A percentile compares a stretch with the other conserved stretches of the same genome.
Conservation (phyloP, 495 filamentous ascomycete species). For the Penicillium tannophilum region DNA sequence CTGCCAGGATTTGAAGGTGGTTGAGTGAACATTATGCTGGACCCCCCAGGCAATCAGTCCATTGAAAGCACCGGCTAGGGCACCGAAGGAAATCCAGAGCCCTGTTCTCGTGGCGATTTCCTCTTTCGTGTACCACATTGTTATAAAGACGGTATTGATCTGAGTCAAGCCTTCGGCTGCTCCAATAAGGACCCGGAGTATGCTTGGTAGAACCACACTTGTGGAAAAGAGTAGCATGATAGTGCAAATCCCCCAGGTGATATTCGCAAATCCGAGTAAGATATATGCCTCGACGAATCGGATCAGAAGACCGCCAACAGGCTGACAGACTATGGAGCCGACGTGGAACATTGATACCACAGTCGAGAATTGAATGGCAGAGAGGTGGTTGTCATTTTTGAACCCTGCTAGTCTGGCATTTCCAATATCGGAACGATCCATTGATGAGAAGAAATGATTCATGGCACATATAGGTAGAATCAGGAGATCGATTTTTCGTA, state of each 20-base stretch:
- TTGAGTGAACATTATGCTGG: background rate
- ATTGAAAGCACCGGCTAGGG: background rate
- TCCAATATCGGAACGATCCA: constrained; percentile 1
- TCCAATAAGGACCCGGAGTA: background rate
- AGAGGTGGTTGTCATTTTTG: background rate
- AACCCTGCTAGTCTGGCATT: background rate
- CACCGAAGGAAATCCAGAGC: background rate
- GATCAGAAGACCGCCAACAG: background rate
- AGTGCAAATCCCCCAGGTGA: background rate
- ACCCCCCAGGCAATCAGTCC: background rate
- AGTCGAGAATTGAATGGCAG: background rate
- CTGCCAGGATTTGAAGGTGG: background rate
- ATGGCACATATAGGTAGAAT: background rate
- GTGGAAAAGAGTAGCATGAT: too few species aligned
- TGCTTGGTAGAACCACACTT: too few species aligned
- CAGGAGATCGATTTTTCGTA: background rate
- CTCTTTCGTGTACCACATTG: constrained; percentile 1
- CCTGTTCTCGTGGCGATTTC: background rate
- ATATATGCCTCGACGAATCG: background rate
- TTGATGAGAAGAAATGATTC: background rate
- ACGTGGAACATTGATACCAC: background rate
- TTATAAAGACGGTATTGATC: background rate
- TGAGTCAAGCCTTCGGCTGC: background rate
- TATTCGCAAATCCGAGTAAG: background rate
- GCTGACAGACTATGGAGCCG: background rate